These are phyloP conservation scores for Trichoderma koningiopsis DNA, from an alignment of 2,329 filamentous ascomycete genomes.

Conservation along the genomic window DNA sequence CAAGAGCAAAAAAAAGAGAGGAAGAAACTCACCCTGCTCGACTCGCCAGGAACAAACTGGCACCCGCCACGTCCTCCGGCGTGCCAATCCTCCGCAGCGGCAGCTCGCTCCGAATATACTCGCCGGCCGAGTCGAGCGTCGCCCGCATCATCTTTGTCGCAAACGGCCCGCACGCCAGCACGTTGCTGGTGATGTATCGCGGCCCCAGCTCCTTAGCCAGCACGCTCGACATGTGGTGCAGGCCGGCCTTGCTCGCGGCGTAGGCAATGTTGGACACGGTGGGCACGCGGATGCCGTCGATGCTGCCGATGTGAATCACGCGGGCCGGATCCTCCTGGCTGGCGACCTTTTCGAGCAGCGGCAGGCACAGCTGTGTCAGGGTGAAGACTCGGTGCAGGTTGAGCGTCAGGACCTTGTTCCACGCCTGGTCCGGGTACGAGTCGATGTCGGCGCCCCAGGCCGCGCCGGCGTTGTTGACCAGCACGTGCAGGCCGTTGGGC, in stretches of 20 bases:
- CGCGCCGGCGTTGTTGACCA: constrained; percentile 68
- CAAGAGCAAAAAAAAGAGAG: neutral
- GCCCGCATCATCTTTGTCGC: constrained; percentile 69
- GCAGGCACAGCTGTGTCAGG: constrained; percentile 62
- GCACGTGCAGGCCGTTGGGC: constrained; percentile 55
- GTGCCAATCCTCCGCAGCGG: constrained; percentile 69
- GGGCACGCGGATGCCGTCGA: constrained; percentile 65
- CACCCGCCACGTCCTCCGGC: constrained; percentile 69
- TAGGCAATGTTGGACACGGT: constrained; percentile 62
- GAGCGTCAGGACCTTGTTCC: constrained; percentile 62
- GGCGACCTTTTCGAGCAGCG: constrained; percentile 56
- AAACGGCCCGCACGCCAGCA: constrained; percentile 72
- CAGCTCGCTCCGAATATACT: constrained; percentile 58
- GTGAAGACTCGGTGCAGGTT: constrained; percentile 71
- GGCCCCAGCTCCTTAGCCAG: constrained; percentile 63
- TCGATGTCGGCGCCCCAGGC: constrained; percentile 65
- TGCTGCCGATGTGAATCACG: constrained; percentile 65
- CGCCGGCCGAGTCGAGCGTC: constrained; percentile 57
- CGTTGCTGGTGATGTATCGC: constrained; percentile 64
- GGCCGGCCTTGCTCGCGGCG: constrained; percentile 62
- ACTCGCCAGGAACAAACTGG: constrained; percentile 70
- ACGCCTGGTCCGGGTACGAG: constrained; percentile 59
- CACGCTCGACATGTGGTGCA: constrained; percentile 64
- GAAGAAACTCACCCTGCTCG: constrained; percentile 56
- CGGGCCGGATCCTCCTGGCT: constrained; percentile 51